These are phyloP conservation scores for Penicillium vulpinum DNA, from an alignment of 2,329 filamentous ascomycete species.

Conservation along the genomic window DNA sequence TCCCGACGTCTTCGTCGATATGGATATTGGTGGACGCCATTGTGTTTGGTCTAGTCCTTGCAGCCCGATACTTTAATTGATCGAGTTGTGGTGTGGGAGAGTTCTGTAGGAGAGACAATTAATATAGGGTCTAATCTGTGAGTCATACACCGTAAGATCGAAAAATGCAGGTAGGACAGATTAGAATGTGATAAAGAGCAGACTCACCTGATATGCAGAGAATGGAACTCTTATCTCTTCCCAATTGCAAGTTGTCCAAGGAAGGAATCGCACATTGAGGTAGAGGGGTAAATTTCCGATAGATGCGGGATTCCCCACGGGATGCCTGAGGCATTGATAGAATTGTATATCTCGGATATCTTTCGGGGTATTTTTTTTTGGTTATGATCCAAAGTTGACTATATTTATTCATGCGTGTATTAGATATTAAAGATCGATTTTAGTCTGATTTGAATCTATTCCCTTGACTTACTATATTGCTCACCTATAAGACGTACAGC, in stretches of 20 bases:
- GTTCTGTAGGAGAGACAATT: constrained; percentile 8
- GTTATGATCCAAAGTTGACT: neutral
- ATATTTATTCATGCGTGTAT: no score
- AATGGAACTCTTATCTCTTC: constrained; percentile 9
- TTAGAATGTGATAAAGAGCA: neutral
- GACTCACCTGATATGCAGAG: constrained; percentile 5
- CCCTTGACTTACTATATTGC: no score
- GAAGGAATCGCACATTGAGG: constrained; percentile 18
- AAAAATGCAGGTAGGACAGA: constrained; percentile 1
- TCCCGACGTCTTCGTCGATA: constrained; percentile 77
- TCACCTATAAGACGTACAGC: neutral
- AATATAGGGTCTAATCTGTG: constrained; percentile 10
- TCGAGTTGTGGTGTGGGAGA: neutral
- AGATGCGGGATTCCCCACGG: constrained; percentile 22
- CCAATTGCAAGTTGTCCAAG: constrained; percentile 13
- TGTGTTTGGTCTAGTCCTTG: constrained; percentile 5
- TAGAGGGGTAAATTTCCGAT: constrained; percentile 39
- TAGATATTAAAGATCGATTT: neutral
- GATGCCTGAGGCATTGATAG: constrained; percentile 30
- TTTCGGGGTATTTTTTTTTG: constrained; percentile 3
- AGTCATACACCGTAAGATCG: constrained; percentile 17
- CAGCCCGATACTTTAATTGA: neutral
- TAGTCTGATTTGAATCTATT: neutral
- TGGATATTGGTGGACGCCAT: constrained; percentile 57
- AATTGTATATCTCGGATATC: neutral